These are phyloP conservation scores for Alternaria sp. DNA, from an alignment of 2,329 filamentous ascomycete species.

Conservation along the genomic window DNA sequence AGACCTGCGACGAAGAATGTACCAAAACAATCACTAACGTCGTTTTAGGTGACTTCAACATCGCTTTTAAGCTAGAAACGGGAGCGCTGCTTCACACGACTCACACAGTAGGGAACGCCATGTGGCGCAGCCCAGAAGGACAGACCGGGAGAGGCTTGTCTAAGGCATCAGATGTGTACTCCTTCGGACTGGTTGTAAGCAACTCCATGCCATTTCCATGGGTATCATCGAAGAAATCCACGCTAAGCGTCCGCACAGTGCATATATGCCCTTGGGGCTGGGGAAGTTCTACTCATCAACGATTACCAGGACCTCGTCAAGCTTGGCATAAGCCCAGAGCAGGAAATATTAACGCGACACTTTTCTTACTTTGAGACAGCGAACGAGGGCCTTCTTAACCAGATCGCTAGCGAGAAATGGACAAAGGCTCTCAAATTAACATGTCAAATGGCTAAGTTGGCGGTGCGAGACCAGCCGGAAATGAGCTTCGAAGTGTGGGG, in stretches of 20 bases:
- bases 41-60: constrained; percentile 51
- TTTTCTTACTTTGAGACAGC: constrained; percentile 50
- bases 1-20: constrained; percentile 44
- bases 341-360: constrained; percentile 47
- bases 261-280: constrained; percentile 47
- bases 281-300: constrained; percentile 43
- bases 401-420: constrained; percentile 42
- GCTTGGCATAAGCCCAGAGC: constrained; percentile 39
- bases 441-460: constrained; percentile 36
- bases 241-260: constrained; percentile 43
- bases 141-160: constrained; percentile 47
- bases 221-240: constrained; percentile 19
- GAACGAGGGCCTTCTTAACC: constrained; percentile 41
- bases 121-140: constrained; percentile 55
- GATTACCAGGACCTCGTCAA: constrained; percentile 45
- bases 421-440: constrained; percentile 34
- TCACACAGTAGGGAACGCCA: constrained; percentile 50
- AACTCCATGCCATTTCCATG: constrained; percentile 16
- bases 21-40: constrained; percentile 46
- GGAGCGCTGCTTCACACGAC: constrained; percentile 35
- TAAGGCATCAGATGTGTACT: constrained; percentile 53
- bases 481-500: constrained; percentile 44
- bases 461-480: constrained; percentile 40
- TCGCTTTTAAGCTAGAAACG: constrained; percentile 45
- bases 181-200: constrained; percentile 53